phyloP scores from a whole-genome alignment of 257 asterid genomes.

The Solanum etuberosum region DNA sequence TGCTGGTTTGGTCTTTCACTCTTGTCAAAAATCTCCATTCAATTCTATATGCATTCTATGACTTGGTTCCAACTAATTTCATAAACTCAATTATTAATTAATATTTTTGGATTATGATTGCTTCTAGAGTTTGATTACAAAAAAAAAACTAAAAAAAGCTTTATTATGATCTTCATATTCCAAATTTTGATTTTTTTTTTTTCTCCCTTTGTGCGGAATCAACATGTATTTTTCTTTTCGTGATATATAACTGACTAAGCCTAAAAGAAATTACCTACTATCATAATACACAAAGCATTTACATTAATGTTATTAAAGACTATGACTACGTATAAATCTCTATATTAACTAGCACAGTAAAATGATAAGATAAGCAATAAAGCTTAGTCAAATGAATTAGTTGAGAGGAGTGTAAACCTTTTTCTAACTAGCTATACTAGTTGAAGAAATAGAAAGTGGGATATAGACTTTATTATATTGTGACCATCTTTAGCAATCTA shows the following conservation, averaged over 20 bases:
- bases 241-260: background rate
- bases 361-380: background rate
- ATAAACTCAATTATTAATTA: background rate
- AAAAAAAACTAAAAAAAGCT: background rate
- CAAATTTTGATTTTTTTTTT: background rate
- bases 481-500: background rate
- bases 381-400: background rate
- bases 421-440: background rate
- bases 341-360: background rate
- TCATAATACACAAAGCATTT: background rate
- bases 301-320: background rate
- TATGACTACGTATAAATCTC: background rate
- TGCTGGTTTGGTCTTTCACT: background rate
- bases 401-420: background rate
- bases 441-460: background rate
- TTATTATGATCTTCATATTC: background rate
- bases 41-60: background rate
- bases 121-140: background rate
- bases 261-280: background rate
- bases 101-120: background rate
- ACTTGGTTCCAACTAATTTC: background rate
- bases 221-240: background rate
- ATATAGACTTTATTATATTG: background rate
- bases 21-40: background rate
- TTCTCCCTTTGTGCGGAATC: background rate